Evolutionary conservation across 73 alveolate species (phyloP).

Genomic region (Effrenium voratum): DNA sequence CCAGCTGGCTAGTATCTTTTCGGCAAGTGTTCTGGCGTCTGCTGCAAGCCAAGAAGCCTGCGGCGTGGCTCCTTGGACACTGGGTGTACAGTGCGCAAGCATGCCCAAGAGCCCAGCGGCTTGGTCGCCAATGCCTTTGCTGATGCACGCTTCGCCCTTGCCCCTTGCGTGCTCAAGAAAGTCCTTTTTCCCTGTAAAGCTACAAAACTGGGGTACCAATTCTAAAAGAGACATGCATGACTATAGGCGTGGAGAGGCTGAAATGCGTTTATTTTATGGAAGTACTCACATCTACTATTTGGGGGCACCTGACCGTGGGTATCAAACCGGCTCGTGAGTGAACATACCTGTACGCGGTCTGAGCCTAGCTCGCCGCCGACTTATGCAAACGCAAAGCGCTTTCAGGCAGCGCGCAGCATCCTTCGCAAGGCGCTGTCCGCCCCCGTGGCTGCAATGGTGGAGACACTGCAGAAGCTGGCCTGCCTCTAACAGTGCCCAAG

Average conservation of each 20-base stretch:
- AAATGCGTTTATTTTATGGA: background rate
- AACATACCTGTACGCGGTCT: too few species aligned
- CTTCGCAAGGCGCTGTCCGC: background rate
- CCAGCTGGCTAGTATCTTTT: background rate
- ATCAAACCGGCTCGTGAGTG: background rate
- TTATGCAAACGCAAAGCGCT: too few species aligned
- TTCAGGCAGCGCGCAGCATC: background rate
- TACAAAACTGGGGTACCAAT: background rate
- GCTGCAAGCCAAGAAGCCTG: background rate
- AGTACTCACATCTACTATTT: background rate
- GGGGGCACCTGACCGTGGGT: background rate
- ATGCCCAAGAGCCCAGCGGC: background rate
- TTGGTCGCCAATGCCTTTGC: background rate
- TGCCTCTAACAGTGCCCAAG: background rate
- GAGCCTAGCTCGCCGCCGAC: too few species aligned
- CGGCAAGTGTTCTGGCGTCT: background rate
- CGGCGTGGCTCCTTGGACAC: background rate
- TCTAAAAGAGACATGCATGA: background rate
- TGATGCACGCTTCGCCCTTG: background rate
- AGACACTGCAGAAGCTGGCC: background rate
- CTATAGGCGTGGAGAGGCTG: background rate
- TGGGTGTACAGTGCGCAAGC: background rate
- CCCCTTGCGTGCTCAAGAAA: background rate
- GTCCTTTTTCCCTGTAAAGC: background rate
- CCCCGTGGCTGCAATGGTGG: background rate